phyloP scores from a whole-genome alignment of 495 filamentous ascomycete genomes.

The Aspergillus indologenus region DNA sequence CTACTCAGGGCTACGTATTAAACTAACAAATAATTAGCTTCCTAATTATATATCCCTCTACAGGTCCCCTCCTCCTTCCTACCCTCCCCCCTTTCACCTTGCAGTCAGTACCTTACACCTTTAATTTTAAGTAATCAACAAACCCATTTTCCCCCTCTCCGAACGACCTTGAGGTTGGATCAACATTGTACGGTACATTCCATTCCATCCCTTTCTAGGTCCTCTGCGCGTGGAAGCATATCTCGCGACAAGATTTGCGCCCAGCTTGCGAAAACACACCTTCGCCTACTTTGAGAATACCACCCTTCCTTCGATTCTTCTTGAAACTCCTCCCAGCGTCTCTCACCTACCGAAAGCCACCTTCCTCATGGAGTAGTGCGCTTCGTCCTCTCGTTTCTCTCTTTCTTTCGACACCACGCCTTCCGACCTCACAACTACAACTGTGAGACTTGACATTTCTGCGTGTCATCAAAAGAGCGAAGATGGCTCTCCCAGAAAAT shows the following conservation, averaged over 20 bases:
- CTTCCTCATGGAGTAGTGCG: constrained; percentile 18
- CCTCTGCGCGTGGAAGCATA: constrained; percentile 1
- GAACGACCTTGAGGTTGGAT: neutral
- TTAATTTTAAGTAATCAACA: neutral
- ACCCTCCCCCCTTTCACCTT: neutral
- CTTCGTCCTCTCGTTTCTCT: neutral
- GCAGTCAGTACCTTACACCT: neutral
- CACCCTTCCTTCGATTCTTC: neutral
- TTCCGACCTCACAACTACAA: neutral
- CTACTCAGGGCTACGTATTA: no score
- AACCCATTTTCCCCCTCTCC: neutral
- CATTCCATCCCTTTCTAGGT: constrained; percentile 6
- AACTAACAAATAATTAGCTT: neutral
- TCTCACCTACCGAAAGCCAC: neutral
- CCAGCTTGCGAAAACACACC: neutral
- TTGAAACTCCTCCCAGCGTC: neutral
- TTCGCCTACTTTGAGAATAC: neutral
- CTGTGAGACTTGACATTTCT: neutral
- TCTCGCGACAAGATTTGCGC: neutral
- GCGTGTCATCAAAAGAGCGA: neutral
- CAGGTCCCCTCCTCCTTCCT: no score
- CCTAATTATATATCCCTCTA: neutral
- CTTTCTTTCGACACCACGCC: neutral
- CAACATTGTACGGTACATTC: neutral
- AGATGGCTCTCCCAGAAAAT: neutral